These are phyloP conservation scores for Candolleomyces aberdarensis DNA, from an alignment of 768 basidiomycete genomes.

Conservation along the genomic window DNA sequence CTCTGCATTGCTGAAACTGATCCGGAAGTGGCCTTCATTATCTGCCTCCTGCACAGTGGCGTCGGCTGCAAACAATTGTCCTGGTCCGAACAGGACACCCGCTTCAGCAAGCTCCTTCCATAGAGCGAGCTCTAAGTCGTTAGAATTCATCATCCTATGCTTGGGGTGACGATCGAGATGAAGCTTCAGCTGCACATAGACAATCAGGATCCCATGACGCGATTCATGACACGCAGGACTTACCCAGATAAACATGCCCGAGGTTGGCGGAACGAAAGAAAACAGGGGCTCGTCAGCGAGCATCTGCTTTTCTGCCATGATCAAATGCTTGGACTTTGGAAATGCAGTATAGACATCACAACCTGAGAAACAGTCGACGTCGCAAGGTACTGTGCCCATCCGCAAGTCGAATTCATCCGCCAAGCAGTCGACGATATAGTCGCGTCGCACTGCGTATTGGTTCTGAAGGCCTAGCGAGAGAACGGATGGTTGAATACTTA, in stretches of 20 bases:
- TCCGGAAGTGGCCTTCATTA: constrained; percentile 48
- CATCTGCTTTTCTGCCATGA: constrained; percentile 13
- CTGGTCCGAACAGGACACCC: constrained; percentile 58
- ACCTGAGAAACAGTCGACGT: constrained; percentile 24
- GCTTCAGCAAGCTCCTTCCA: constrained; percentile 59
- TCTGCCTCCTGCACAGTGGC: constrained; percentile 14
- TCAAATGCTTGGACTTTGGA: neutral
- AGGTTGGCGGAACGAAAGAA: constrained; percentile 69
- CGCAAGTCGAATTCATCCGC: constrained; percentile 60
- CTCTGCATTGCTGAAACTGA: constrained; percentile 54
- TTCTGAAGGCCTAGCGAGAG: constrained; percentile 42
- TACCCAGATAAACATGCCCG: constrained; percentile 86
- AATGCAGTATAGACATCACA: constrained; percentile 35
- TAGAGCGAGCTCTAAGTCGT: constrained; percentile 53
- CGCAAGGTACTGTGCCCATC: constrained; percentile 22
- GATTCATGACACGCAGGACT: constrained; percentile 12
- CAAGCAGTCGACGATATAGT: constrained; percentile 64
- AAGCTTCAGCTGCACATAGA: constrained; percentile 47
- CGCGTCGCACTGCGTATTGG: constrained; percentile 57
- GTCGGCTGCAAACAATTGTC: constrained; percentile 41
- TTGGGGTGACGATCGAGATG: constrained; percentile 58
- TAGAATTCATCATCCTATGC: constrained; percentile 32
- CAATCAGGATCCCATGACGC: neutral
- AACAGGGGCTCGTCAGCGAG: constrained; percentile 36
- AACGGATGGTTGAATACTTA: neutral